These are phyloP conservation scores for Plasmodium blacklocki DNA, from an alignment of 169 alveolate genomes.

Conservation along the genomic window DNA sequence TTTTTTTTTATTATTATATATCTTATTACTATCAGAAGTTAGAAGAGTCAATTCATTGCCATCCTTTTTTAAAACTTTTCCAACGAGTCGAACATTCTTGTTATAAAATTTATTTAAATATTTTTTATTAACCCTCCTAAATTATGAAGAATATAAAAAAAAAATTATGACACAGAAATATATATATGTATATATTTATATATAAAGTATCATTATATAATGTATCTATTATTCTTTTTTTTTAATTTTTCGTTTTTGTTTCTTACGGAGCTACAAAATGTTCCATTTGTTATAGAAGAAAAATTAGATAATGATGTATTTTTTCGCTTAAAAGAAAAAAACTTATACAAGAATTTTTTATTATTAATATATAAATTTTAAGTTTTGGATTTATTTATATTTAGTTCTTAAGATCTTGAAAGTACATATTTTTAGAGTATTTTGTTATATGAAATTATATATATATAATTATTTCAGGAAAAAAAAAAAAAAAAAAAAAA, in stretches of 20 bases:
- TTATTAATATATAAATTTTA: not conserved
- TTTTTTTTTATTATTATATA: not conserved
- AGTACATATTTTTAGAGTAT: no score
- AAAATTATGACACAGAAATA: not conserved
- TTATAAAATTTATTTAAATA: conserved; percentile 58
- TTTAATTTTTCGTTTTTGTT: conserved; percentile 8
- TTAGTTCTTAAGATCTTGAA: no score
- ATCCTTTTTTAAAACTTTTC: conserved; percentile 70
- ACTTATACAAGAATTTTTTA: not conserved
- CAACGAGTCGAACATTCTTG: conserved; percentile 73
- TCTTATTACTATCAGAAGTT: conserved; percentile 63
- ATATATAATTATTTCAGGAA: no score
- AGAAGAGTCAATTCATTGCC: conserved; percentile 35
- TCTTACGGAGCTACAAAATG: conserved; percentile 74
- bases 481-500: no score
- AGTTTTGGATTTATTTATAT: no score
- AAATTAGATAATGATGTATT: no score
- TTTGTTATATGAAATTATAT: no score
- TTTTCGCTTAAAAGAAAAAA: not conserved
- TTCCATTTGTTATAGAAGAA: conserved; percentile 33
- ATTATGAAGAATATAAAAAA: not conserved
- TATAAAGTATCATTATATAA: not conserved
- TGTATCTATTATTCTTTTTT: not conserved
- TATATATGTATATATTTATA: not conserved
- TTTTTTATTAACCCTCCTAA: conserved; percentile 67